A percentile compares a stretch with the other conserved stretches of the same genome.
Evolutionary conservation across 441 rosid genomes (phyloP).

Genomic region (Gossypium lobatum): DNA sequence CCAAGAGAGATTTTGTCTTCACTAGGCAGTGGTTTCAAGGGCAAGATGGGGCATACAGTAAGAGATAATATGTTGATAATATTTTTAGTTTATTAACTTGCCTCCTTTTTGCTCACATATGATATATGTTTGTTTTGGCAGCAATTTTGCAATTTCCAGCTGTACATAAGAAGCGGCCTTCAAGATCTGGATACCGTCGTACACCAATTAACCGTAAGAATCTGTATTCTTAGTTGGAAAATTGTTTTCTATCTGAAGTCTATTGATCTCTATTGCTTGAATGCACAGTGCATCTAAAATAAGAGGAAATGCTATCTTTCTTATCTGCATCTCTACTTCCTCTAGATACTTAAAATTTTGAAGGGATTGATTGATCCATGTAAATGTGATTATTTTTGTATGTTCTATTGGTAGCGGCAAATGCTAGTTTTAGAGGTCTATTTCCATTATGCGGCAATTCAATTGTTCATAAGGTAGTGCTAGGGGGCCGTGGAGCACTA

Average conservation of each 20-base stretch:
- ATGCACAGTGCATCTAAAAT: constrained; percentile 4
- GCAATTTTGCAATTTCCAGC: constrained; percentile 96
- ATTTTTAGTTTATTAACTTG: constrained; percentile 12
- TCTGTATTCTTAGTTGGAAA: constrained; percentile 10
- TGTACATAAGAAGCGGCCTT: constrained; percentile 67
- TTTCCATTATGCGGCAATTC: not conserved
- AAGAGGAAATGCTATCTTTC: constrained; percentile 5
- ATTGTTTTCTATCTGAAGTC: constrained; percentile 8
- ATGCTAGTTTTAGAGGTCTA: constrained; percentile 1
- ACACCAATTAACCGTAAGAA: constrained; percentile 77
- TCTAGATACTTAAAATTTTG: not conserved
- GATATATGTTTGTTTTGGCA: constrained; percentile 25
- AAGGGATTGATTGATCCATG: not conserved
- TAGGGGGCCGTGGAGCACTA: not conserved
- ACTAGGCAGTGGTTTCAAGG: constrained; percentile 97
- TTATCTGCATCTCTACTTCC: constrained; percentile 1
- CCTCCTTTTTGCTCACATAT: constrained; percentile 19
- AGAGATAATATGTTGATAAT: constrained; percentile 41
- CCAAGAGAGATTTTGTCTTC: constrained; percentile 91
- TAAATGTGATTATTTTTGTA: constrained; percentile 1
- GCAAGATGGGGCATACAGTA: constrained; percentile 98
- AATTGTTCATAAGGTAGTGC: not conserved
- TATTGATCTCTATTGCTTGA: constrained; percentile 1
- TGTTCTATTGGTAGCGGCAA: not conserved
- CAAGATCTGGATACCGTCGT: constrained; percentile 86